These are phyloP conservation scores for Fusarium nodosum DNA, from an alignment of 2,329 filamentous ascomycete genomes.

Conservation along the genomic window DNA sequence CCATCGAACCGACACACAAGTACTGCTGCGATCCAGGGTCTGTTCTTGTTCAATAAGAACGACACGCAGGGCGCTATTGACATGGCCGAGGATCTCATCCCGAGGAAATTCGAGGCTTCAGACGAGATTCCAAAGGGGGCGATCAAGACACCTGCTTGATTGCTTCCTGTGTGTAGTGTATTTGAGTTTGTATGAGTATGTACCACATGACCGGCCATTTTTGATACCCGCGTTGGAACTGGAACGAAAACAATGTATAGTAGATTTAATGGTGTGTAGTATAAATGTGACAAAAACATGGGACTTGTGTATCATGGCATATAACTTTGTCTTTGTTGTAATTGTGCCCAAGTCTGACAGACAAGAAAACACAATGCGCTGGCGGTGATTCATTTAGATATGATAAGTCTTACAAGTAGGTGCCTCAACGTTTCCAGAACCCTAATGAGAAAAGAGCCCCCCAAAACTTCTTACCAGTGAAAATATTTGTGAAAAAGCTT, in stretches of 20 bases:
- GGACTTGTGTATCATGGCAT: neutral
- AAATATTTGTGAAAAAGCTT: neutral
- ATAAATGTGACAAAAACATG: neutral
- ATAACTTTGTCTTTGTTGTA: neutral
- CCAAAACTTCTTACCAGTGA: neutral
- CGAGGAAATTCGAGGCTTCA: conserved; percentile 67
- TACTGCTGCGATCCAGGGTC: conserved; percentile 90
- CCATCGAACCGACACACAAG: conserved; percentile 73
- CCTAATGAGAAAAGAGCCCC: neutral
- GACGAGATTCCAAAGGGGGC: conserved; percentile 55
- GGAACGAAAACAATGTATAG: conserved; percentile 15
- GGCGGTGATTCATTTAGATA: neutral
- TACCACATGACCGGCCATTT: conserved; percentile 31
- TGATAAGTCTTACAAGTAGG: neutral
- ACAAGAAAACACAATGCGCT: neutral
- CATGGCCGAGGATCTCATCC: conserved; percentile 78
- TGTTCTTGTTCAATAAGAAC: conserved; percentile 96
- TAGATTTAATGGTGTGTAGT: conserved; percentile 3
- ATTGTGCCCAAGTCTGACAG: neutral
- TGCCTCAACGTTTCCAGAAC: neutral
- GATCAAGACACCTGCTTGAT: conserved; percentile 59
- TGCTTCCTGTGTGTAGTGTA: neutral
- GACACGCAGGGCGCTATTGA: conserved; percentile 87
- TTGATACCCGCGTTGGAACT: conserved; percentile 38
- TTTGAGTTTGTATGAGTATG: conserved; percentile 25